Evolutionary conservation across 2,329 filamentous ascomycete genomes (phyloP).

Genomic region (Claviceps digitariae): DNA sequence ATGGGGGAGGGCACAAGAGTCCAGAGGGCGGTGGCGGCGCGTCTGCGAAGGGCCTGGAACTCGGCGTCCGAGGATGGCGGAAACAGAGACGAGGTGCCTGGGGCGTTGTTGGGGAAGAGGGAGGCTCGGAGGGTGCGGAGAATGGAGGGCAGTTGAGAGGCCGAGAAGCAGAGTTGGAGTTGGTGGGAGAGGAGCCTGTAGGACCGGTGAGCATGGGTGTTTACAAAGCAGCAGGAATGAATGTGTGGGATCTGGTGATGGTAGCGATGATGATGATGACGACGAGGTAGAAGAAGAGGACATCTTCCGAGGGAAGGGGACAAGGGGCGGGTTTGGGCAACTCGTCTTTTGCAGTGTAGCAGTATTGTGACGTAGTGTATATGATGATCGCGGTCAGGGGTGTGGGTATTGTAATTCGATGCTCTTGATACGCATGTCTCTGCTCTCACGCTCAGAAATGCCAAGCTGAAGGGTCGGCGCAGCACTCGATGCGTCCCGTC

Average conservation of each 20-base stretch:
- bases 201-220: constrained; percentile 11
- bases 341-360: background rate
- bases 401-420: background rate
- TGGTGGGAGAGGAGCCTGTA: constrained; percentile 45
- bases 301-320: constrained; percentile 2
- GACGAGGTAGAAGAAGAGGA: background rate
- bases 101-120: constrained; percentile 76
- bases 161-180: constrained; percentile 45
- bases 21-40: constrained; percentile 49
- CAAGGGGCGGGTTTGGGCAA: background rate
- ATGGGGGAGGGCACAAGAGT: constrained; percentile 32
- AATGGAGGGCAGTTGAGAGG: constrained; percentile 49
- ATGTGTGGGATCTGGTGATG: constrained; percentile 6
- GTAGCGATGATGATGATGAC: background rate
- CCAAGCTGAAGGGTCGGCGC: background rate
- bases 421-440: background rate
- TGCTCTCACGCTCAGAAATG: background rate
- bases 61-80: constrained; percentile 48
- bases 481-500: background rate
- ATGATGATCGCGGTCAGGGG: background rate
- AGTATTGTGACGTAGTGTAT: constrained; percentile 1
- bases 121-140: constrained; percentile 60
- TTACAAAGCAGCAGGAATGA: constrained; percentile 1
- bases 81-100: constrained; percentile 47
- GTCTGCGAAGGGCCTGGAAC: constrained; percentile 47